These are phyloP conservation scores for Cornus suecica DNA, from an alignment of 148 eudicot genomes.

Conservation along the genomic window DNA sequence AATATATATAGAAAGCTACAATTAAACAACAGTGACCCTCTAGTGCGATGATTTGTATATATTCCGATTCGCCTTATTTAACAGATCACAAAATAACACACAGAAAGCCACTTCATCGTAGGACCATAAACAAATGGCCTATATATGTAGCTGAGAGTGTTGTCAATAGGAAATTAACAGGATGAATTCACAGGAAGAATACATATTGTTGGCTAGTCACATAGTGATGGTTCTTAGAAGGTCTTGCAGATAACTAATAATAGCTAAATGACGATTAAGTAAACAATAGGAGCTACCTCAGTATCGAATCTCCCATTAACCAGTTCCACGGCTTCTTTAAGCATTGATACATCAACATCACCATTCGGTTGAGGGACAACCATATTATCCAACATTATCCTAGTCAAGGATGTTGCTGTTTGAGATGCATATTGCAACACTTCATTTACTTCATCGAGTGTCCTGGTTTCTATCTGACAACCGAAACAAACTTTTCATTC, in stretches of 20 bases:
- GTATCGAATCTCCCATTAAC: slow-evolving; percentile 76
- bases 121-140: background rate
- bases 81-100: background rate
- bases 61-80: background rate
- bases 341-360: slow-evolving; percentile 90
- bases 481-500: background rate
- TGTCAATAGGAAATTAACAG: background rate
- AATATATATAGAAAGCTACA: background rate
- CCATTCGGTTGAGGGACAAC: slow-evolving; percentile 69
- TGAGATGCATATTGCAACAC: slow-evolving; percentile 75
- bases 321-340: slow-evolving; percentile 71
- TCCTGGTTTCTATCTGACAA: slow-evolving; percentile 84
- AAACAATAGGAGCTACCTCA: slow-evolving; percentile 48
- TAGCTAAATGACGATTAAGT: background rate
- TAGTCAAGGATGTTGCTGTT: slow-evolving; percentile 57
- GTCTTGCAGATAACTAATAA: background rate
- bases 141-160: background rate
- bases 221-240: background rate
- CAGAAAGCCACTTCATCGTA: background rate
- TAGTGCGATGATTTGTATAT: background rate
- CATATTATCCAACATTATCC: slow-evolving; percentile 98
- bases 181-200: background rate
- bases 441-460: slow-evolving; percentile 76
- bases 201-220: background rate
- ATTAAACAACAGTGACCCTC: background rate